Percentiles rank a stretch among this genome's conserved stretches.
These are phyloP conservation scores for Aphanomyces astaci DNA, from an alignment of 352 stramenopile genomes.

Conservation along the genomic window DNA sequence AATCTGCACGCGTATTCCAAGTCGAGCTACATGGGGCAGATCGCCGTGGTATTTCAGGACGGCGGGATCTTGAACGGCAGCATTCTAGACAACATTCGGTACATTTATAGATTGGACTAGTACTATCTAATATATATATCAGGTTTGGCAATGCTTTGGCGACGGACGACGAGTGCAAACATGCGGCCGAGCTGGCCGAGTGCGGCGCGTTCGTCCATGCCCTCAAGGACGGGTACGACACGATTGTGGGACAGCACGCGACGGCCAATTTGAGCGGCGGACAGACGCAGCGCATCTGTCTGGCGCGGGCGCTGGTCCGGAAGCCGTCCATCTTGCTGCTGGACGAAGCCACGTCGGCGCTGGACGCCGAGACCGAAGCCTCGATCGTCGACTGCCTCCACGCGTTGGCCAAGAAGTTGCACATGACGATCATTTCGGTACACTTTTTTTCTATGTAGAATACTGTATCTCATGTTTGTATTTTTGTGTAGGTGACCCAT, in stretches of 20 bases:
- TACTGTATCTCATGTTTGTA: no score
- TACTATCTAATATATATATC: neutral
- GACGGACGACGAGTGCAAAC: slow-evolving; percentile 68
- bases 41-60: slow-evolving; percentile 79
- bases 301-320: slow-evolving; percentile 68
- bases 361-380: slow-evolving; percentile 77
- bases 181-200: slow-evolving; percentile 63
- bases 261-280: slow-evolving; percentile 75
- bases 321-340: slow-evolving; percentile 68
- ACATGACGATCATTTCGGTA: slow-evolving; percentile 80
- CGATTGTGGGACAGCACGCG: slow-evolving; percentile 43
- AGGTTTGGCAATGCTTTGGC: slow-evolving; percentile 42
- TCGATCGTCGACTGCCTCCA: slow-evolving; percentile 75
- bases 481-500: slow-evolving; percentile 60
- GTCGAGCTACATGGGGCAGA: slow-evolving; percentile 82
- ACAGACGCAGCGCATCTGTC: slow-evolving; percentile 76
- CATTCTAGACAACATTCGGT: slow-evolving; percentile 83
- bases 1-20: slow-evolving; percentile 84
- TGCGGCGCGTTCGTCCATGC: slow-evolving; percentile 68
- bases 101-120: slow-evolving; percentile 21
- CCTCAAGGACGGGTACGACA: slow-evolving; percentile 77
- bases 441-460: no score
- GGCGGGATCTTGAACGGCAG: slow-evolving; percentile 79
- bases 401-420: slow-evolving; percentile 70
- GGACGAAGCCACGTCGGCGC: slow-evolving; percentile 78